Base-by-base conservation (phyloP, 257 asterid genomes). In the Verbascum thapsus region DNA sequence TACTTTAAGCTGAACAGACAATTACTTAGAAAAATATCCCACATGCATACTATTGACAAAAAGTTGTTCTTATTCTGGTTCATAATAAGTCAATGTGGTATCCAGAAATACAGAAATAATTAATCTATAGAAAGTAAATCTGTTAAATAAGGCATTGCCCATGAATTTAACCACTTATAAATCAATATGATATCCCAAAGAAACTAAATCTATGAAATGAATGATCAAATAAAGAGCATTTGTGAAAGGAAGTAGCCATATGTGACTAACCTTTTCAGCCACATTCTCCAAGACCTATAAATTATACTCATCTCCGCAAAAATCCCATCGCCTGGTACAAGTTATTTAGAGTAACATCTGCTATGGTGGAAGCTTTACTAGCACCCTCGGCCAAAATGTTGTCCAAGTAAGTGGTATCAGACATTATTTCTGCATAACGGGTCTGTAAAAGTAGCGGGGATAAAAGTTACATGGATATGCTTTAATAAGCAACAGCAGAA, bases 261-360 rank as follows among this genome's bases (percentile, higher is more conserved):
- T 20, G 34, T 15, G 35, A 30, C 45, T 38, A 55, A 55, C 39
- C 58, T 41, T 60, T 49, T 48, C 30, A 5, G 56, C 7, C 8
- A n/a, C 68, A 8, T 38, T 10, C 13, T 18, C 67, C 19, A 23
- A 58, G 49, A 60, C 18, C 0, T 26, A 30, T 8, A 2, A 47
- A 37, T 61, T 57, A 64, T 62, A 58, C 49, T 76, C 74, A 74
- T 78, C 92, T 74, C 51, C 68, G 80, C 73, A 85, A 78, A 67
- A 94, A 90, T 57, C 99, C 96, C 99, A 90, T 87, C 50, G 97
- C 95, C 78, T 90, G 92, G 72, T 78, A 87, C 35, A 84, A 85
- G 53, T 84, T 84, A 66, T 71, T 68, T 45, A 92, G 83, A 23
- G 95, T 87, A 61, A 60, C 74, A 56, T 87, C 95, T 1, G 95